Evolutionary conservation across 345 rosid genomes (phyloP), one percentile per base, ranked within the genome.

Genomic region (Angophora floribunda): DNA sequence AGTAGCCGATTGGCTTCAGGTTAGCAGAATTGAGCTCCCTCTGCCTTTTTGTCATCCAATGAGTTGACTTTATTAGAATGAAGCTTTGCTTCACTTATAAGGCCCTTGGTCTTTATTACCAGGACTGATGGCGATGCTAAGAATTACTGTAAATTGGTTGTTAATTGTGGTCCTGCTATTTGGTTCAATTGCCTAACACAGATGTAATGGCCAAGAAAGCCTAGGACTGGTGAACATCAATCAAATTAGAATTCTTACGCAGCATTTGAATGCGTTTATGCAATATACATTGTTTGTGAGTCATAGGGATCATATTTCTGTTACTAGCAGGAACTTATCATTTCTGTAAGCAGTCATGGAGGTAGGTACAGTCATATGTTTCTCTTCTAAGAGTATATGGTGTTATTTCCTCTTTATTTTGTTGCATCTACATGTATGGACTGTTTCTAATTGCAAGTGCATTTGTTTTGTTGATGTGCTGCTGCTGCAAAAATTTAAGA

Each of bases 1-100:
- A 86, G 98, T 96, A 94, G 99, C 99, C 65, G 95, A 97, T 90
- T 97, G 99, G 99, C 99, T 96, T 90, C 99, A 96, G 94, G 99
- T 96, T 92, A 95, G 57, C 14, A 26, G 45, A 85, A 52, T 19
- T 85, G 53, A 75, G 84, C 84, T 41, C 28, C 49, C 84, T 75
- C 49, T 10, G 84, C 84, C 49, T 19, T 75, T 41, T 28, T 75
- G 26, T 75, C 2, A 26, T 75, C 84, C 84, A 41, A 10, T 41
- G 19, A 41, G 21, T 26, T 22, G 19, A 52, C 63, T 75, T 80
- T 52, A 30, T 24, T 28, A 26, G 51, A 52, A 51, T 82, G 24
- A 26, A 41, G 45, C 32, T 28, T 78, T 87, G 89, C 89, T 55
- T n/a, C 82, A 61, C 22, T 36, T 70, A 8, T 75, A 7, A 9